These are phyloP conservation scores for Leishmania mexicana DNA, from an alignment of 208 protist species.

Conservation along the genomic window DNA sequence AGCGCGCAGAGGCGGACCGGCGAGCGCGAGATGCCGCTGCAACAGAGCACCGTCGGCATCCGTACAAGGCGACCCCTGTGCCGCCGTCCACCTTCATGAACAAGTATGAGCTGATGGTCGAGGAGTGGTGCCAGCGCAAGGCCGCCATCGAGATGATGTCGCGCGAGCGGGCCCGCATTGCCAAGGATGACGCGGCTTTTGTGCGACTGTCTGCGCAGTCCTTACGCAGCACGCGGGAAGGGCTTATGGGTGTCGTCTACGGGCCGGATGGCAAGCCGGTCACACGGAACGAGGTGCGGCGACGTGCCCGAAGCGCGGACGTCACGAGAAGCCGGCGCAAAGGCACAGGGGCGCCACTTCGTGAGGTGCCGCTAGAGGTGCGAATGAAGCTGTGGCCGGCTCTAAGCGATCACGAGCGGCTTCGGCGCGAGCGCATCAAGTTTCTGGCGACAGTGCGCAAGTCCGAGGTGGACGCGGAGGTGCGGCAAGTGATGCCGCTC, in stretches of 20 bases:
- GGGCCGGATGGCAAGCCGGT: constrained; percentile 30
- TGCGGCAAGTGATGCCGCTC: constrained; percentile 47
- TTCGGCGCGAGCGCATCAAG: constrained; percentile 75
- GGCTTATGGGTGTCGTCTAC: constrained; percentile 53
- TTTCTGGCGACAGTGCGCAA: constrained; percentile 49
- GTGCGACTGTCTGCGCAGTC: constrained; percentile 52
- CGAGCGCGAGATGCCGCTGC: constrained; percentile 39
- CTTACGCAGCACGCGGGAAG: constrained; percentile 53
- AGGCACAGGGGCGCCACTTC: background rate
- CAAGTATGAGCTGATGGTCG: constrained; percentile 91
- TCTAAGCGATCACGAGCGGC: constrained; percentile 81
- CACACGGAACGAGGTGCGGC: constrained; percentile 22
- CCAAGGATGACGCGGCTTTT: constrained; percentile 56
- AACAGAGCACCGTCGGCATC: constrained; percentile 26
- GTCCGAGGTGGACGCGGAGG: constrained; percentile 50
- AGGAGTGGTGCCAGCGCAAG: constrained; percentile 89
- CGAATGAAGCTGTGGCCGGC: constrained; percentile 82
- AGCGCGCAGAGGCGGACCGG: constrained; percentile 43
- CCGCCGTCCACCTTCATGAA: constrained; percentile 88
- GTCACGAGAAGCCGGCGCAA: background rate
- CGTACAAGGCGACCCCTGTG: constrained; percentile 66
- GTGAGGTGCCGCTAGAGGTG: constrained; percentile 77
- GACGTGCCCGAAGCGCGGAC: constrained; percentile 42
- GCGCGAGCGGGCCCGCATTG: constrained; percentile 54
- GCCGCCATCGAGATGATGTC: constrained; percentile 65